These are phyloP conservation scores for Fusarium sp. DNA, from an alignment of 2,329 filamentous ascomycete species.

Conservation along the genomic window DNA sequence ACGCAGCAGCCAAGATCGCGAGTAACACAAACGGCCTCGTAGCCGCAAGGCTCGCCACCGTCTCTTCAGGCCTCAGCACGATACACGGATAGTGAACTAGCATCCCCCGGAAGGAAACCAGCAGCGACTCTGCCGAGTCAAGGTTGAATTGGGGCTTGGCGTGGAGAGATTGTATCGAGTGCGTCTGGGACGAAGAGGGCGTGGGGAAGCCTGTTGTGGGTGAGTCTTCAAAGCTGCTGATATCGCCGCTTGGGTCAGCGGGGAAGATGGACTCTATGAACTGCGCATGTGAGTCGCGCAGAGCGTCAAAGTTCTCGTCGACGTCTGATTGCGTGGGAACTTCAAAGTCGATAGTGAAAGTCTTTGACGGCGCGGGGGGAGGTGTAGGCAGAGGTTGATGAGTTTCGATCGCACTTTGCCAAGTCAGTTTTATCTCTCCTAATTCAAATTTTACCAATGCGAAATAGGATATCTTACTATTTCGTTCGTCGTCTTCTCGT, in stretches of 20 bases:
- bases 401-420: slow-evolving; percentile 38
- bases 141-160: slow-evolving; percentile 68
- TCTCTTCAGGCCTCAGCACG: slow-evolving; percentile 56
- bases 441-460: too few relatives aligned
- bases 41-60: slow-evolving; percentile 60
- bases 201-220: slow-evolving; percentile 45
- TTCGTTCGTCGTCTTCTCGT: slow-evolving; percentile 62
- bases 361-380: slow-evolving; percentile 59
- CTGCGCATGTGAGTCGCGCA: slow-evolving; percentile 59
- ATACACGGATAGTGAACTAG: slow-evolving; percentile 60
- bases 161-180: slow-evolving; percentile 56
- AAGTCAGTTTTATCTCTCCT: background rate
- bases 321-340: slow-evolving; percentile 58
- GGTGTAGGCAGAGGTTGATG: slow-evolving; percentile 46
- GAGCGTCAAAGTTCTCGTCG: slow-evolving; percentile 56
- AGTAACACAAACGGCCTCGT: slow-evolving; percentile 66
- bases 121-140: slow-evolving; percentile 62
- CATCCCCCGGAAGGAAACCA: slow-evolving; percentile 61
- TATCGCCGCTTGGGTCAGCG: slow-evolving; percentile 41
- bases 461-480: slow-evolving; percentile 50
- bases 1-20: slow-evolving; percentile 65
- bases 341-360: slow-evolving; percentile 66
- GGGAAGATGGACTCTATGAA: slow-evolving; percentile 59
- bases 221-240: slow-evolving; percentile 38
- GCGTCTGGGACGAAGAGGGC: slow-evolving; percentile 49